Percentiles rank a stretch among this genome's conserved stretches.
Evolutionary conservation across 352 stramenopile genomes (phyloP).

Genomic region (Globisporangium camurandrum): DNA sequence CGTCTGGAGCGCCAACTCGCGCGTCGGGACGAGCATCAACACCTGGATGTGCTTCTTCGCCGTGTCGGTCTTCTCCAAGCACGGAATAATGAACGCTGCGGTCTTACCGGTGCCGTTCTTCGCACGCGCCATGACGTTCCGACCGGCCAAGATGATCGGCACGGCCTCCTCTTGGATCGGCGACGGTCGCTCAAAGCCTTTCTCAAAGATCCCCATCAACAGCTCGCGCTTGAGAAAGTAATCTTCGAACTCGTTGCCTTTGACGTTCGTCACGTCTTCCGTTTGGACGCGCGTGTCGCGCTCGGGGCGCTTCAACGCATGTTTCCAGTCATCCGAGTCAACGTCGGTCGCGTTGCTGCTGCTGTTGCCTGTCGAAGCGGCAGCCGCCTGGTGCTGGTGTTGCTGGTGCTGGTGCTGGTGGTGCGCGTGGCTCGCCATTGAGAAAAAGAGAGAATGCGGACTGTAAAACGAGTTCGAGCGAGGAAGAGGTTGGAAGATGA

Average conservation of each 20-base stretch:
- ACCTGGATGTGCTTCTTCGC: slow-evolving; percentile 96
- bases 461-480: too few relatives aligned
- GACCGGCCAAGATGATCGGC: slow-evolving; percentile 96
- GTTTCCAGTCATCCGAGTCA: slow-evolving; percentile 70
- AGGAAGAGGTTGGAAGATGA: too few relatives aligned
- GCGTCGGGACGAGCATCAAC: slow-evolving; percentile 97
- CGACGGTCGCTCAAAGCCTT: slow-evolving; percentile 98
- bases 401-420: slow-evolving; percentile 18
- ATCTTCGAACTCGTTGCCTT: slow-evolving; percentile 99
- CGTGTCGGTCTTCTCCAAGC: slow-evolving; percentile 98
- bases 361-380: too few relatives aligned
- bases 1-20: slow-evolving; percentile 98
- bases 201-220: slow-evolving; percentile 99
- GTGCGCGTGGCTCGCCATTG: slow-evolving; percentile 8
- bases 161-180: slow-evolving; percentile 99
- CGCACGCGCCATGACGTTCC: slow-evolving; percentile 96
- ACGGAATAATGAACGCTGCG: slow-evolving; percentile 98
- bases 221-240: slow-evolving; percentile 99
- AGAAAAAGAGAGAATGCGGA: too few relatives aligned
- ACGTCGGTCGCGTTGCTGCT: too few relatives aligned
- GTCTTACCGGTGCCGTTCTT: slow-evolving; percentile 99
- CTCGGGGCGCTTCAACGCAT: slow-evolving; percentile 62
- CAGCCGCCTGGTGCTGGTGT: slow-evolving; percentile 9
- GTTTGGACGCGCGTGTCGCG: slow-evolving; percentile 89
- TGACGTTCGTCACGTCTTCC: slow-evolving; percentile 98